Evolutionary conservation across 1,139 yeast species (phyloP).

Genomic region (Yamadazyma diospyri): DNA sequence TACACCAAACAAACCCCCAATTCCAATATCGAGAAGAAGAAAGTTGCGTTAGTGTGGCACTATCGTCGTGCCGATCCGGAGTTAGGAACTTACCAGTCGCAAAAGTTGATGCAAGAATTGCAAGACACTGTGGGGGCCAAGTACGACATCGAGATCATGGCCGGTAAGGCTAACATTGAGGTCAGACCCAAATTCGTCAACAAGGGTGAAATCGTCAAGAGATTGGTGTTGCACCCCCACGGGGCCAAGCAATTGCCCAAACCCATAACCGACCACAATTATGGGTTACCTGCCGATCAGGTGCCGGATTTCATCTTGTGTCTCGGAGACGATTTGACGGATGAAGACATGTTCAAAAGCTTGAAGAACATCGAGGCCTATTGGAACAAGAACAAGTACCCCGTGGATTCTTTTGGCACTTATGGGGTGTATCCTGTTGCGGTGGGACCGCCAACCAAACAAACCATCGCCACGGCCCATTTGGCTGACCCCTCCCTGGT

Average conservation of each 20-base stretch:
- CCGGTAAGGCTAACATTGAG: constrained; percentile 87
- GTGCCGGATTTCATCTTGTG: constrained; percentile 84
- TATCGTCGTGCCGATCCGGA: constrained; percentile 94
- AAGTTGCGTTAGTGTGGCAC: constrained; percentile 97
- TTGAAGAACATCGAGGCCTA: constrained; percentile 55
- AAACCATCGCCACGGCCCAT: constrained; percentile 86
- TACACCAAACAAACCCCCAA: constrained; percentile 92
- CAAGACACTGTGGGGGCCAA: constrained; percentile 56
- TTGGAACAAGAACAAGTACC: constrained; percentile 38
- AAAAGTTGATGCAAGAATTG: constrained; percentile 64
- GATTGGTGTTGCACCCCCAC: constrained; percentile 64
- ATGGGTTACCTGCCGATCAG: constrained; percentile 39
- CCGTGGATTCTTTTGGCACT: constrained; percentile 42
- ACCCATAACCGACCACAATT: constrained; percentile 21
- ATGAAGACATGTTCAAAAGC: constrained; percentile 93
- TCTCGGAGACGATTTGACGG: constrained; percentile 94
- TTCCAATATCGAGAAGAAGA: constrained; percentile 78
- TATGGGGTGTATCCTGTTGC: constrained; percentile 84
- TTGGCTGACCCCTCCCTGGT: constrained; percentile 84
- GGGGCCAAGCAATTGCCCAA: constrained; percentile 43
- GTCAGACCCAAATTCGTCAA: constrained; percentile 92
- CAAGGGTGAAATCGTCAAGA: constrained; percentile 92
- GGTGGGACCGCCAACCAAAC: constrained; percentile 91
- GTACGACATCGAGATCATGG: constrained; percentile 93
- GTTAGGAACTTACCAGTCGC: constrained; percentile 82